A percentile compares a stretch with the other conserved stretches of the same genome.
Evolutionary conservation across 345 rosid genomes (phyloP).

Genomic region (Zanthoxylum bungeanum): DNA sequence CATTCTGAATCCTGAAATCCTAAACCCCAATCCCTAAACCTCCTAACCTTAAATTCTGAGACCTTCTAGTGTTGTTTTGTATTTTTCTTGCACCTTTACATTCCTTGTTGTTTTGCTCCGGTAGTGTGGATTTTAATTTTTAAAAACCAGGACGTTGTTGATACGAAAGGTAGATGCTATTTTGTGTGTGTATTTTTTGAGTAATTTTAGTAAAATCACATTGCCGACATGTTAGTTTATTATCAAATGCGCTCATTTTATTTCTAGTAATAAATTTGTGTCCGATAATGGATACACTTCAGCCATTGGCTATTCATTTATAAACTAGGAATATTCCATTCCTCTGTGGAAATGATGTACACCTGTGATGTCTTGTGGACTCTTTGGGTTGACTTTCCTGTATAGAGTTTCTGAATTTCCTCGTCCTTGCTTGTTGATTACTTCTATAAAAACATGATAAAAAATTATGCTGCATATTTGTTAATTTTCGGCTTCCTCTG

Average conservation of each 20-base stretch:
- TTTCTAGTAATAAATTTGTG: background rate
- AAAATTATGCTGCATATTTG: background rate
- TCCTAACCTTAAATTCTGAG: too few relatives aligned
- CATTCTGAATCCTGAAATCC: too few relatives aligned
- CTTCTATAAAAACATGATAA: too few relatives aligned
- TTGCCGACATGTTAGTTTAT: background rate
- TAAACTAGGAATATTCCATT: background rate
- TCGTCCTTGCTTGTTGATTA: too few relatives aligned
- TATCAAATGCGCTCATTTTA: background rate
- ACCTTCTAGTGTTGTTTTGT: too few relatives aligned
- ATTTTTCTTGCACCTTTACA: too few relatives aligned
- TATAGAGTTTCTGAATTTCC: too few relatives aligned
- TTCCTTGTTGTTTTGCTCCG: too few relatives aligned
- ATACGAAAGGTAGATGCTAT: background rate
- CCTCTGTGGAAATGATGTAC: background rate
- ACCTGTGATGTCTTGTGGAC: background rate
- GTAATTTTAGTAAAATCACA: background rate
- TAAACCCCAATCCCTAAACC: too few relatives aligned
- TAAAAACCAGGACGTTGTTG: too few relatives aligned
- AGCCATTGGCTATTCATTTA: background rate
- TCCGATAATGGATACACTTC: background rate
- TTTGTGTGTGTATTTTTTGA: background rate
- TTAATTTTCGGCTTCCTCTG: conserved; percentile 10
- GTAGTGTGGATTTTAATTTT: too few relatives aligned
- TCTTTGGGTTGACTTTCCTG: too few relatives aligned